phyloP scores from a whole-genome alignment of 1,139 yeast species.

The Kurtzmaniella quercitrusa region DNA sequence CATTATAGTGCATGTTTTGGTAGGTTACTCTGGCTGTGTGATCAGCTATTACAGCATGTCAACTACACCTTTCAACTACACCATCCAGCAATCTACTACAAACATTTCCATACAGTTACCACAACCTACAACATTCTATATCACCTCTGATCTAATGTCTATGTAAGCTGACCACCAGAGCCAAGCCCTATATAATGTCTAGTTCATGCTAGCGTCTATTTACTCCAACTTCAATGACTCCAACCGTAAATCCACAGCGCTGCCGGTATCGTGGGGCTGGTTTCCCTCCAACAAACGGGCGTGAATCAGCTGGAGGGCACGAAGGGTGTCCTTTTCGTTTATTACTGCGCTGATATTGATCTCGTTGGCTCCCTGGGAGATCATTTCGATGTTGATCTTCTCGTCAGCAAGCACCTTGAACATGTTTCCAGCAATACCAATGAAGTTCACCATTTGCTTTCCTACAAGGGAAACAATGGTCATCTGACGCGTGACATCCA shows the following conservation, averaged over 20 bases:
- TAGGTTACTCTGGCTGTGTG: too few relatives aligned
- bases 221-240: conserved; percentile 25
- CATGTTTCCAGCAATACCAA: conserved; percentile 98
- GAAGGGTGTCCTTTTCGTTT: conserved; percentile 73
- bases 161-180: too few relatives aligned
- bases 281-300: conserved; percentile 60
- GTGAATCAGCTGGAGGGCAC: conserved; percentile 84
- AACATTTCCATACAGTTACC: too few relatives aligned
- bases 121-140: too few relatives aligned
- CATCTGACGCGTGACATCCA: conserved; percentile 82
- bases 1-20: too few relatives aligned
- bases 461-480: conserved; percentile 93
- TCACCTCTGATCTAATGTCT: too few relatives aligned
- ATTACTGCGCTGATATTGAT: conserved; percentile 95
- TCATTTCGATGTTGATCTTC: conserved; percentile 92
- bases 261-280: conserved; percentile 22
- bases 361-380: conserved; percentile 96
- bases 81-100: too few relatives aligned
- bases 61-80: too few relatives aligned
- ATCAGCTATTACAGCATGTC: too few relatives aligned
- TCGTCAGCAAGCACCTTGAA: conserved; percentile 92
- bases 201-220: neutral
- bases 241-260: conserved; percentile 35
- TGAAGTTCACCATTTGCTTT: conserved; percentile 92
- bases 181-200: too few relatives aligned